A percentile compares a stretch with the other conserved stretches of the same genome.
Conservation (phyloP, 2,329 filamentous ascomycete species). For the Meredithiella fracta region DNA sequence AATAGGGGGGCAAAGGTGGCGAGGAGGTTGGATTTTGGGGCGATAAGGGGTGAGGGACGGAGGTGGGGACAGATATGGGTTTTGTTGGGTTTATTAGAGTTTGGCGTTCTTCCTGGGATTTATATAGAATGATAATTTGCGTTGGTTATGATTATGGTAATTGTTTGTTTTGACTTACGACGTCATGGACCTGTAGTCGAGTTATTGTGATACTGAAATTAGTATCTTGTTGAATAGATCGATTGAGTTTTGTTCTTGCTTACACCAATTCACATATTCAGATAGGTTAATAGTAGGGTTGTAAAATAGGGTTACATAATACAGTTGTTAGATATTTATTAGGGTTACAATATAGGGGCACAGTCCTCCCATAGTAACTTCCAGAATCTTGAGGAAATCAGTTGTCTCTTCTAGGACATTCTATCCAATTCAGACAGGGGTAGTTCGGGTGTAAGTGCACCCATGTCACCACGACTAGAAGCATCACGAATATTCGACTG, state of each 20-base stretch:
- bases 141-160: not conserved
- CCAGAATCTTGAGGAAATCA: not conserved
- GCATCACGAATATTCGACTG: conserved; percentile 1
- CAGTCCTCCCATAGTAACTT: not conserved
- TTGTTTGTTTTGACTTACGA: not conserved
- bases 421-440: not conserved
- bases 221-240: no score
- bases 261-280: no score
- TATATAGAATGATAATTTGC: not conserved
- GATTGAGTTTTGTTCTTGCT: no score
- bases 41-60: not conserved
- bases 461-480: not conserved
- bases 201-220: no score
- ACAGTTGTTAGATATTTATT: no score
- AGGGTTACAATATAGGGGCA: not conserved
- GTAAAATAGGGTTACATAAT: no score
- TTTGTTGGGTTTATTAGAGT: not conserved
- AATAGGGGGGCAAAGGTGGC: conserved; percentile 59
- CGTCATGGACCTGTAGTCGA: not conserved
- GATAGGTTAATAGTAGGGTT: no score
- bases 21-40: conserved; percentile 63
- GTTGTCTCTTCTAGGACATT: not conserved
- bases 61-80: not conserved
- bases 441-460: not conserved
- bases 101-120: not conserved